Evolutionary conservation across 768 basidiomycete genomes (phyloP).

Genomic region (Pseudohyphozyma bogoriensis): DNA sequence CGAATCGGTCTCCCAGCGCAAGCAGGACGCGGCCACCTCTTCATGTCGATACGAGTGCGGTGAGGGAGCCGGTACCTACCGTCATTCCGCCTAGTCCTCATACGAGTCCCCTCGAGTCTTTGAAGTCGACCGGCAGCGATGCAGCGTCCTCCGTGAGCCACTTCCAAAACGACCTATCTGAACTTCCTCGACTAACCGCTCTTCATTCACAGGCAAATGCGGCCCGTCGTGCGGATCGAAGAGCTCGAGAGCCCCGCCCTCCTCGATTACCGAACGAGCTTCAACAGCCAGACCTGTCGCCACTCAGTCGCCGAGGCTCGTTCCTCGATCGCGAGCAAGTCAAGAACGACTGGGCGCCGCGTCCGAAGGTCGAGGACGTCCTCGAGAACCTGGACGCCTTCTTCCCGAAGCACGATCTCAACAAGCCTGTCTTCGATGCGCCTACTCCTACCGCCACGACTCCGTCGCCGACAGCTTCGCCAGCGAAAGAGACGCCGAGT

Average conservation of each 20-base stretch:
- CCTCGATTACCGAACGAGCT: constrained; percentile 14
- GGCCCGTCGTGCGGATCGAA: too few relatives aligned
- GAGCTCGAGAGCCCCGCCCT: background rate
- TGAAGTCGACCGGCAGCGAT: too few relatives aligned
- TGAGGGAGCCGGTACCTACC: too few relatives aligned
- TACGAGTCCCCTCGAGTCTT: too few relatives aligned
- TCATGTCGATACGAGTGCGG: too few relatives aligned
- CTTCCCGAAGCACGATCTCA: constrained; percentile 92
- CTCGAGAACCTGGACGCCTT: constrained; percentile 86
- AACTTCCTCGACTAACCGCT: background rate
- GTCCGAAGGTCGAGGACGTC: constrained; percentile 56
- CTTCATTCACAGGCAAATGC: background rate
- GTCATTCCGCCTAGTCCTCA: too few relatives aligned
- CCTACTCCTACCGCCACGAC: constrained; percentile 34
- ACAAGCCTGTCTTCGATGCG: constrained; percentile 81
- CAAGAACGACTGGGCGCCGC: constrained; percentile 30
- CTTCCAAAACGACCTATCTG: too few relatives aligned
- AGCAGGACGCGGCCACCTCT: background rate
- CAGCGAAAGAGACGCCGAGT: background rate
- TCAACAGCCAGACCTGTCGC: background rate
- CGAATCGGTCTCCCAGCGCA: background rate
- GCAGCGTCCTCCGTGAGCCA: too few relatives aligned
- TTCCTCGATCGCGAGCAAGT: constrained; percentile 22
- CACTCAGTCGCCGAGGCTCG: background rate
- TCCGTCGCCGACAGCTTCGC: constrained; percentile 36